Evolutionary conservation across 768 basidiomycete species (phyloP), one percentile per base, ranked within the genome.

Genomic region (Lactarius tabidus): DNA sequence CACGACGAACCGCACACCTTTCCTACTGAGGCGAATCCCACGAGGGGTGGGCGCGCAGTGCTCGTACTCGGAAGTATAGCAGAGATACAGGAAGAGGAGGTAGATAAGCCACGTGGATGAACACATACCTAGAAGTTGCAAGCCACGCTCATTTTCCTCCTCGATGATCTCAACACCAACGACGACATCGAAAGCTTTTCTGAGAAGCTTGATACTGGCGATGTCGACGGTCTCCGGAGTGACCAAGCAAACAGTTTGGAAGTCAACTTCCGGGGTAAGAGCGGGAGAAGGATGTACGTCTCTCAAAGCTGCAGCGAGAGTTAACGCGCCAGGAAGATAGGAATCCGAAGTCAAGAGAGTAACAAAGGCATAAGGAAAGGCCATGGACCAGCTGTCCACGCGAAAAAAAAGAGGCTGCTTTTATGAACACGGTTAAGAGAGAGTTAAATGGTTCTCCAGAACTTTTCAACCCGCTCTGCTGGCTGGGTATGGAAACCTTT

Each of bases 221-320:
- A 95, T 90, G 75, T 92, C 88, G 74, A 98, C 87, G 0, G 91
- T 89, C 74, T 97, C 93, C 59, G 97, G 97, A 31, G 96, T 96
- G 66, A 96, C 93, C 51, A 99, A 79, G 77, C 94, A 97, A 66
- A 95, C 87, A 17, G 90, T 91, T 67, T 88, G 81, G 72, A 91
- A 91, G 57, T 87, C 81, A 64, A 87, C 83, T 73, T 85, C 82
- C 59, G 86, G 84, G 33, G 83, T 75, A 53, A 79, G 74, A 28
- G 85, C 76, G 9, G 87, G 84, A 51, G 77, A 76, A 20, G 84
- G 81, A 72, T 95, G 94, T 48, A 93, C 74, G 66, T 95, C 91
- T 62, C 84, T 84, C 70, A 99, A 83, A 18, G 96, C 91, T 60
- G 90, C 91, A 36, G 85, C 90, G 72, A 94, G 81, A 65, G 90